Evolutionary conservation across 495 filamentous ascomycete genomes (phyloP), one percentile per base, ranked within the genome.

Genomic region (Antarctomyces pellizariae): DNA sequence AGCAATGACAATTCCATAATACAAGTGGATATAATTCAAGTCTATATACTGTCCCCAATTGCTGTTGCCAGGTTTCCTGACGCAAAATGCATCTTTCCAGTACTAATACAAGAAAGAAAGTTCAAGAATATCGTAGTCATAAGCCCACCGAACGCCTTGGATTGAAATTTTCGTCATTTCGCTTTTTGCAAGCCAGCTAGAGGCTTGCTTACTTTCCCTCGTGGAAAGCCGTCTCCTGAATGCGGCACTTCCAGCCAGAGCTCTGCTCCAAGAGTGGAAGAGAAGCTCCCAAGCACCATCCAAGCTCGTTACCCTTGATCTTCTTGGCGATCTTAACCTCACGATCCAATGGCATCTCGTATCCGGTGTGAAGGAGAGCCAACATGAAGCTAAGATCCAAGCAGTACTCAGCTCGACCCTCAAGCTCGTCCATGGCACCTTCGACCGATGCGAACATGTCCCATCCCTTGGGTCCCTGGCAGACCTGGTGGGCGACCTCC

Each of bases 311-410:
- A 18, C 69, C 70, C 58, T 84, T 84, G 39, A 95, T 86, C 64
- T 92, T 84, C 75, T 97, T 95, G 16, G 86, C 86, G 38, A 92
- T 89, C 59, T 75, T 78, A 29, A 97, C 82, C 52, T 95, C 84
- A 12, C 86, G 66, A 32, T 86, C 77, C 41, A 95, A 62, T 3
- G 83, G 83, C 82, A 97, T 95, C 37, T 92, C 86, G 47, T 97
- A 97, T 11, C 86, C 86, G 1, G 82, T 93, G 48, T 93, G 83
- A 33, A 93, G 52, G 27, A 97, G 54, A 13, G 73, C 74, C 33
- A 90, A 45, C 80, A 91, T 90, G 47, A 93, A 97, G 49, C 73
- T 95, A 35, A 97, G 53, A 47, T 97, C 86, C 45, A 95, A 49
- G 53, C 86, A 97, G 48, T 70, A 74, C 49, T 95, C 80, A 7